Base-by-base conservation (phyloP, 176 grass and related monocot genomes). In the Oryza officinalis region DNA sequence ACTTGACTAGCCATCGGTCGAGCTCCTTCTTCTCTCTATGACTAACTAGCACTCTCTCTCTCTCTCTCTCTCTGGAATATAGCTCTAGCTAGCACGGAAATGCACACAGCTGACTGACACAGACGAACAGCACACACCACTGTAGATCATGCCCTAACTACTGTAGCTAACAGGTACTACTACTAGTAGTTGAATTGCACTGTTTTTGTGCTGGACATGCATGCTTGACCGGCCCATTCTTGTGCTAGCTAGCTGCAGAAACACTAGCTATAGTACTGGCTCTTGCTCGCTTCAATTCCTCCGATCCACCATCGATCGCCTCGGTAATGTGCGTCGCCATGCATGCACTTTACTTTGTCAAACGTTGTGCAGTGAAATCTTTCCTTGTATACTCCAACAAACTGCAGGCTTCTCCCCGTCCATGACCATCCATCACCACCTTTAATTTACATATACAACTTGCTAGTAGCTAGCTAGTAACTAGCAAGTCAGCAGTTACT, bases 261-360 rank as follows among this genome's bases (percentile, higher is more conserved):
- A 75, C 28, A 30, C 28, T 84, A 13, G 69, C 28, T 27, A 0
- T 20, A 4, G 13, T 32, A 32, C 32, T 4, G 32, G 32, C 32
- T 38, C 47, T 50, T 45, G 43, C 43, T 50, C 15, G 47, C 15
- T 50, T 50, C 47, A 18, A 15, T 22, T 22, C 50, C 18, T 57
- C 50, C 15, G 12, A 38, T 52, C 45, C 49, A 4, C 18, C 50
- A 22, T 57, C 6, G 18, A 22, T 57, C 50, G 60, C 87, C 86
- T 88, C 80, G 80, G 76, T 84, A 85, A 64, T 68, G 35, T 54
- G 50, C 50, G 50, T 18, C 50, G 4, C 18, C 50, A 20, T 2
- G 22, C 77, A 20, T 0, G 22, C 77, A 52, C 27, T 81, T 89
- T 85, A 77, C n/a, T 81, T 89, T 85, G 82, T 89, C 87, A 85